Evolutionary conservation across 108 stramenopile genomes (phyloP).

Genomic region (Epipyxis sp.): DNA sequence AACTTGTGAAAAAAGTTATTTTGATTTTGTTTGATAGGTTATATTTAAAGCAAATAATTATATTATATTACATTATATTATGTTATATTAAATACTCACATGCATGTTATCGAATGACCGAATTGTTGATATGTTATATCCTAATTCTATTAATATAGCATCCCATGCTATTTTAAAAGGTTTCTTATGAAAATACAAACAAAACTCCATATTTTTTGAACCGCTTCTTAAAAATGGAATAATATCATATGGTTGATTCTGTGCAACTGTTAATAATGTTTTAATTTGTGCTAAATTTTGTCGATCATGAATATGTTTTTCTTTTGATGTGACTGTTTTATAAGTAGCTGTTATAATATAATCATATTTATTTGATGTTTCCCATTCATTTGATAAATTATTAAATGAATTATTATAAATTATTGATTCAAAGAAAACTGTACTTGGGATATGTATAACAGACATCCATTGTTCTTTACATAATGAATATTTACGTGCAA

Average conservation of each 20-base stretch:
- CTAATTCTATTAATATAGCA: neutral
- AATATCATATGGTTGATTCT: neutral
- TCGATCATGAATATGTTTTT: neutral
- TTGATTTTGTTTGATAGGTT: too few species aligned
- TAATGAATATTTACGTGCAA: neutral
- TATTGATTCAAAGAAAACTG: constrained; percentile 12
- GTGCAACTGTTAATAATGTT: neutral
- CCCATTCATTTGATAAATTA: neutral
- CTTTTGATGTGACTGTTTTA: neutral
- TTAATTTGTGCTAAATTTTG: neutral
- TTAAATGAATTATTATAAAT: neutral
- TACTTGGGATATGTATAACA: neutral
- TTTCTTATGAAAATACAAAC: neutral
- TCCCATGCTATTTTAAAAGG: neutral
- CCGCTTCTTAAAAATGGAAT: neutral
- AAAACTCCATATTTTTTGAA: neutral
- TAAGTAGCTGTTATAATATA: neutral
- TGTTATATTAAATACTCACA: too few species aligned
- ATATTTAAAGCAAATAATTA: too few species aligned
- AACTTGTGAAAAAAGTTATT: too few species aligned
- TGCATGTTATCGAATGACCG: neutral
- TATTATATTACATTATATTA: too few species aligned
- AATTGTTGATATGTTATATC: neutral
- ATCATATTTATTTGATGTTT: neutral
- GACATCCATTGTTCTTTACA: neutral